Conservation (phyloP, 208 protist genomes). For the Wallacemonas sp. region DNA sequence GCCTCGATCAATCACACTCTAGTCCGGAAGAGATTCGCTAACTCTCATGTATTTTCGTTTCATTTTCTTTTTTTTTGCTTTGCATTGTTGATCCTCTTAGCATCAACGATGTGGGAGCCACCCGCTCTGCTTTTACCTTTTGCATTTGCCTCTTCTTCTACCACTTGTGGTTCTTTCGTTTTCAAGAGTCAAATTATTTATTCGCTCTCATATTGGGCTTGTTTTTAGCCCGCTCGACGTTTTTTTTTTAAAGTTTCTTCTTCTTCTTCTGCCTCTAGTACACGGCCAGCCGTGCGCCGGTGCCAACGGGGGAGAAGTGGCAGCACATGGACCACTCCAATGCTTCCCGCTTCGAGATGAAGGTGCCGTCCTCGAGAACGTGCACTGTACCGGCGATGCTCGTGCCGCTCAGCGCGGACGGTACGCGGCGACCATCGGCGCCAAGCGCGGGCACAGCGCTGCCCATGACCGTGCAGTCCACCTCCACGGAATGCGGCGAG, state of each 20-base stretch:
- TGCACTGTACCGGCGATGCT: slow-evolving; percentile 52
- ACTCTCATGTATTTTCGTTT: too few relatives aligned
- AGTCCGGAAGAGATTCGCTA: too few relatives aligned
- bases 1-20: too few relatives aligned
- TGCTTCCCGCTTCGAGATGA: slow-evolving; percentile 67
- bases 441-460: slow-evolving; percentile 43
- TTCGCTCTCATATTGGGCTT: too few relatives aligned
- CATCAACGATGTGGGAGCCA: too few relatives aligned
- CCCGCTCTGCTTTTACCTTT: too few relatives aligned
- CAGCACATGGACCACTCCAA: slow-evolving; percentile 81
- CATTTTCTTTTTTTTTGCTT: too few relatives aligned
- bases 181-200: too few relatives aligned
- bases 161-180: too few relatives aligned
- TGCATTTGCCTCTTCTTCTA: too few relatives aligned
- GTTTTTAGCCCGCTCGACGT: background rate
- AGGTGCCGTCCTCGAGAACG: slow-evolving; percentile 68
- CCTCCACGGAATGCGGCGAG: slow-evolving; percentile 70
- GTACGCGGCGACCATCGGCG: slow-evolving; percentile 48
- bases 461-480: slow-evolving; percentile 52
- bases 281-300: slow-evolving; percentile 52
- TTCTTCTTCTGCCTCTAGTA: slow-evolving; percentile 40
- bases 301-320: slow-evolving; percentile 77
- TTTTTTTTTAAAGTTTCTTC: background rate
- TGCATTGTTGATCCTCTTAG: too few relatives aligned
- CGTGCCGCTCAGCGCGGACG: slow-evolving; percentile 57